These are phyloP conservation scores for Mucor piriformis DNA, from an alignment of 371 early-diverging fungal genomes.

Conservation along the genomic window DNA sequence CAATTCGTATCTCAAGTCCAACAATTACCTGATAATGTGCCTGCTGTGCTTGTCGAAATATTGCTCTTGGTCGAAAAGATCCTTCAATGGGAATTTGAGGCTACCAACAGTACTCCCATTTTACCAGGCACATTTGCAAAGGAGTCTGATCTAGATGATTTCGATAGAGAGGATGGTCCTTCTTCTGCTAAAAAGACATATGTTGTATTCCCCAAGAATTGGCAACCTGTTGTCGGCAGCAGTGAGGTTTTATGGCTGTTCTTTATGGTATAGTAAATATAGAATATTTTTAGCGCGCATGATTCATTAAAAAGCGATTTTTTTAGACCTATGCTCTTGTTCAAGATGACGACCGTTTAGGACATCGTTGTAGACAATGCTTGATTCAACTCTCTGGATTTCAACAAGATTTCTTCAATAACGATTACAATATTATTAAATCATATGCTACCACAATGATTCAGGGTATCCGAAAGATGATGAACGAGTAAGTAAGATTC, in stretches of 20 bases:
- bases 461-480: slow-evolving; percentile 57
- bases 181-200: slow-evolving; percentile 38
- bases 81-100: slow-evolving; percentile 72
- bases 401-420: slow-evolving; percentile 64
- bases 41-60: slow-evolving; percentile 42
- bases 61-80: slow-evolving; percentile 60
- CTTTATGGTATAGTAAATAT: slow-evolving; percentile 47
- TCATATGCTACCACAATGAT: slow-evolving; percentile 57
- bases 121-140: slow-evolving; percentile 57
- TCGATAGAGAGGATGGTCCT: slow-evolving; percentile 50
- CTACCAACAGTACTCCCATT: slow-evolving; percentile 40
- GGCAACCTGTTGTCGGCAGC: slow-evolving; percentile 55
- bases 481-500: slow-evolving; percentile 35
- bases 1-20: slow-evolving; percentile 35
- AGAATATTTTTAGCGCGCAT: slow-evolving; percentile 4
- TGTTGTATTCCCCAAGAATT: slow-evolving; percentile 49
- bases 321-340: slow-evolving; percentile 42
- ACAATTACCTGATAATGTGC: slow-evolving; percentile 18
- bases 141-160: slow-evolving; percentile 44
- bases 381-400: slow-evolving; percentile 74
- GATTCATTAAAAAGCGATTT: not conserved
- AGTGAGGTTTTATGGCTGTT: slow-evolving; percentile 60
- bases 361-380: slow-evolving; percentile 67
- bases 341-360: slow-evolving; percentile 52
- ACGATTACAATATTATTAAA: slow-evolving; percentile 39